Percentiles rank a stretch among this genome's conserved stretches.
Evolutionary conservation across 345 rosid species (phyloP).

Genomic region (Boechera divaricarpa): DNA sequence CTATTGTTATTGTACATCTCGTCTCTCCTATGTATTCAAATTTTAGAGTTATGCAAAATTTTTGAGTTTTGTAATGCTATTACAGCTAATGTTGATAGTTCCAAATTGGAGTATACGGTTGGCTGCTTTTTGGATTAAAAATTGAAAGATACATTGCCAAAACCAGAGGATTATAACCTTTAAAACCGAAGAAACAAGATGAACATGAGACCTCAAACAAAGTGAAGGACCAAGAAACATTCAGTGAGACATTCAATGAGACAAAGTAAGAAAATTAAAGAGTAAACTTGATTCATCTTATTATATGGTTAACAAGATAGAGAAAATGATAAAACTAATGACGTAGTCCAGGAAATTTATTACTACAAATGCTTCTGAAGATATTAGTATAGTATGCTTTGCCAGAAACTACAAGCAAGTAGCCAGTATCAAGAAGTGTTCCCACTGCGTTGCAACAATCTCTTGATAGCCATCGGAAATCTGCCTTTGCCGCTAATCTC

Average conservation of each 20-base stretch:
- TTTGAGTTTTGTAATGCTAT: not conserved
- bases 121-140: not conserved
- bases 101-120: not conserved
- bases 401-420: not conserved
- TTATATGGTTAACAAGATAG: not conserved
- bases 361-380: not conserved
- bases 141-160: not conserved
- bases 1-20: not conserved
- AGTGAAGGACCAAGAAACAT: not conserved
- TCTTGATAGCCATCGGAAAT: not conserved
- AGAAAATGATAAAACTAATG: not conserved
- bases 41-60: not conserved
- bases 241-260: not conserved
- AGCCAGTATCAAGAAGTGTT: not conserved
- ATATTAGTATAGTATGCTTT: not conserved
- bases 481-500: not conserved
- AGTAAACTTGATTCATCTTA: not conserved
- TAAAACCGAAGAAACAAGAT: not conserved
- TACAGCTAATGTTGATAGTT: too few species aligned
- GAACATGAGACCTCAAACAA: not conserved
- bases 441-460: conserved; percentile 6
- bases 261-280: not conserved
- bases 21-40: too few species aligned
- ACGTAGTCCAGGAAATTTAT: not conserved
- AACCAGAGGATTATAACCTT: not conserved